Evolutionary conservation across 257 asterid species (phyloP).

Genomic region (Rhazya stricta): DNA sequence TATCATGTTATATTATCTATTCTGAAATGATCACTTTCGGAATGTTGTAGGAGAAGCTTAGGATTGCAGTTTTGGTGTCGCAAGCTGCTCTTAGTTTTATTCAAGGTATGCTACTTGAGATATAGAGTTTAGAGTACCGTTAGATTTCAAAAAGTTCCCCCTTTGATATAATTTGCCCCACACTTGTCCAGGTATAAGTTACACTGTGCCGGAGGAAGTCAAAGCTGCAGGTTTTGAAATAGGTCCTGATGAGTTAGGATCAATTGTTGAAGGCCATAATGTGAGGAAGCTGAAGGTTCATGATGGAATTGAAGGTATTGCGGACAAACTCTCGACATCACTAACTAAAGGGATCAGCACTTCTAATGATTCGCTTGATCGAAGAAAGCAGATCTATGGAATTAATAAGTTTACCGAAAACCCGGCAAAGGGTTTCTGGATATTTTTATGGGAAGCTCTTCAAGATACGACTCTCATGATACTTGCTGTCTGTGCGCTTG

Average conservation of each 20-base stretch:
- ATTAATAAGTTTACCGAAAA: constrained; percentile 70
- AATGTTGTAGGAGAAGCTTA: constrained; percentile 71
- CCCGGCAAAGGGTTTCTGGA: constrained; percentile 81
- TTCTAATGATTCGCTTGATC: constrained; percentile 45
- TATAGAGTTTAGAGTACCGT: background rate
- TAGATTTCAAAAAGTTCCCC: background rate
- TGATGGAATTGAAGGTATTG: constrained; percentile 67
- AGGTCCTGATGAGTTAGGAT: constrained; percentile 72
- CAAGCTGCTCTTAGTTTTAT: constrained; percentile 83
- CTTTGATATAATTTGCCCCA: constrained; percentile 19
- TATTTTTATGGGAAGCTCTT: constrained; percentile 87
- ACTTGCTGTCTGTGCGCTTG: constrained; percentile 73
- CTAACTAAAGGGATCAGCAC: constrained; percentile 45
- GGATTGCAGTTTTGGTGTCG: constrained; percentile 81
- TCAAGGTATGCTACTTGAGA: constrained; percentile 45
- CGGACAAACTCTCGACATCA: constrained; percentile 55
- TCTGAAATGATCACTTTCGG: constrained; percentile 10
- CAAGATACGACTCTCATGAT: constrained; percentile 96
- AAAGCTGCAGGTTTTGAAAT: constrained; percentile 63
- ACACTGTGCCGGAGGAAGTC: constrained; percentile 62
- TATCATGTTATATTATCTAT: background rate
- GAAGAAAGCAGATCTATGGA: constrained; percentile 56
- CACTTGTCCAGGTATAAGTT: constrained; percentile 58
- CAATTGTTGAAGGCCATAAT: constrained; percentile 72
- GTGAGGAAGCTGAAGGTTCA: constrained; percentile 61